Conservation (phyloP, 1,284 basidiomycete species). For the Cronartium quercuum region DNA sequence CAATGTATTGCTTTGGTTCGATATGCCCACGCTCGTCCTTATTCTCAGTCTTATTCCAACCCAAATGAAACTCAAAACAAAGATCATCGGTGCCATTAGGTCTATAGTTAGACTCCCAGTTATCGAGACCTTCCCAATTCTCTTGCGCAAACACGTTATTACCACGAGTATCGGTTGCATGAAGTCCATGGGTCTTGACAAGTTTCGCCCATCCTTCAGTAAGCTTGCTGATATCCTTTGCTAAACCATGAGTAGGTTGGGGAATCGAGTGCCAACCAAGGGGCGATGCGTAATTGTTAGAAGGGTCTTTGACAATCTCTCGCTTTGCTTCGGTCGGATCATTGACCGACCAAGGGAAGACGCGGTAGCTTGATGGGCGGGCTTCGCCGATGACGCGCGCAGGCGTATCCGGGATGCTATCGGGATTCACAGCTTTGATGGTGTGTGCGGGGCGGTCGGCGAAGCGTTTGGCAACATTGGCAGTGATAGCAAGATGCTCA, state of each 20-base stretch:
- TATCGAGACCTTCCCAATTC: slow-evolving; percentile 76
- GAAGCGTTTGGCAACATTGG: background rate
- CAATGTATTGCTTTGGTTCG: slow-evolving; percentile 73
- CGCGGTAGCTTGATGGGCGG: slow-evolving; percentile 41
- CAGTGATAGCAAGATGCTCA: slow-evolving; percentile 8
- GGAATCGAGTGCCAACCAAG: slow-evolving; percentile 72
- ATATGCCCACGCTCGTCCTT: slow-evolving; percentile 51
- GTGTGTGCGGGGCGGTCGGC: background rate
- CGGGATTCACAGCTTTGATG: slow-evolving; percentile 12
- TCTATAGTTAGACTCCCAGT: slow-evolving; percentile 70
- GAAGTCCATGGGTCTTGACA: slow-evolving; percentile 46
- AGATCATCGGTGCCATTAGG: slow-evolving; percentile 60
- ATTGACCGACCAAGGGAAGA: slow-evolving; percentile 45
- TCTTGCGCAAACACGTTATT: slow-evolving; percentile 68
- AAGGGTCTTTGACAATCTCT: slow-evolving; percentile 40
- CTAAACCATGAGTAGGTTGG: slow-evolving; percentile 44
- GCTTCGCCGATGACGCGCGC: background rate
- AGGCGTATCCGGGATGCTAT: slow-evolving; percentile 29
- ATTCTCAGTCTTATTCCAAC: slow-evolving; percentile 50
- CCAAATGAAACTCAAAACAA: slow-evolving; percentile 67
- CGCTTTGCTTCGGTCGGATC: slow-evolving; percentile 44
- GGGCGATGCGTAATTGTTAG: slow-evolving; percentile 56
- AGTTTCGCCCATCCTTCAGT: slow-evolving; percentile 85
- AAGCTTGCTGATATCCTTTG: slow-evolving; percentile 58
- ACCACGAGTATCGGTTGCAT: slow-evolving; percentile 1